Evolutionary conservation across 805 yeast species (phyloP).

Genomic region (Wickerhamomyces tratensis): DNA sequence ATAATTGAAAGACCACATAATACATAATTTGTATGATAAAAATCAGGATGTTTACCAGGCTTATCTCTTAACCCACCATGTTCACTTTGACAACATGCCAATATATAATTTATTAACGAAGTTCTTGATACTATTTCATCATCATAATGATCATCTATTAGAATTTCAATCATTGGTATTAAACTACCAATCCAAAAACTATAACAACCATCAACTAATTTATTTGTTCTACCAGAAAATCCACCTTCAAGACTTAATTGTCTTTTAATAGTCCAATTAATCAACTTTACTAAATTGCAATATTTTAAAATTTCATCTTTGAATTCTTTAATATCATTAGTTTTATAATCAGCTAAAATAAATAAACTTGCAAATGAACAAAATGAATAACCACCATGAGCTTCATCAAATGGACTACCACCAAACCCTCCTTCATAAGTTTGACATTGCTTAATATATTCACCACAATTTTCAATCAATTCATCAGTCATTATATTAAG

Average conservation of each 20-base stretch:
- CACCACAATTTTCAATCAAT: slow-evolving; percentile 38
- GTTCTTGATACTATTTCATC: slow-evolving; percentile 36
- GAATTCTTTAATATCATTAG: no score
- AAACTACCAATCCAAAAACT: slow-evolving; percentile 92
- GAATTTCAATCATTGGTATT: slow-evolving; percentile 50
- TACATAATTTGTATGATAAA: slow-evolving; percentile 85
- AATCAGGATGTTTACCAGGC: slow-evolving; percentile 74
- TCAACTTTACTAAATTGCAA: slow-evolving; percentile 38
- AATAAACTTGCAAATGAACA: slow-evolving; percentile 71
- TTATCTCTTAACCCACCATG: slow-evolving; percentile 82
- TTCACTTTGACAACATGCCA: slow-evolving; percentile 63
- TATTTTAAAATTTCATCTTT: slow-evolving; percentile 21
- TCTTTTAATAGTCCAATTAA: slow-evolving; percentile 61
- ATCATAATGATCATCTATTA: slow-evolving; percentile 24
- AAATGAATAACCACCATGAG: slow-evolving; percentile 95
- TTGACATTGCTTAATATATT: slow-evolving; percentile 66
- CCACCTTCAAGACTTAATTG: slow-evolving; percentile 80
- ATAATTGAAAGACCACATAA: slow-evolving; percentile 52
- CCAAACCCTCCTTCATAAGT: slow-evolving; percentile 95
- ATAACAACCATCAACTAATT: slow-evolving; percentile 93
- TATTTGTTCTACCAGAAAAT: slow-evolving; percentile 81
- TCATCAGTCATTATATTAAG: slow-evolving; percentile 56
- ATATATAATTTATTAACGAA: slow-evolving; percentile 53
- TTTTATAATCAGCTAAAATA: slow-evolving; percentile 24
- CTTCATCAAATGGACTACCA: slow-evolving; percentile 74